Base-by-base conservation (phyloP, 306 rosid species). In the Dalbergia cultrata region DNA sequence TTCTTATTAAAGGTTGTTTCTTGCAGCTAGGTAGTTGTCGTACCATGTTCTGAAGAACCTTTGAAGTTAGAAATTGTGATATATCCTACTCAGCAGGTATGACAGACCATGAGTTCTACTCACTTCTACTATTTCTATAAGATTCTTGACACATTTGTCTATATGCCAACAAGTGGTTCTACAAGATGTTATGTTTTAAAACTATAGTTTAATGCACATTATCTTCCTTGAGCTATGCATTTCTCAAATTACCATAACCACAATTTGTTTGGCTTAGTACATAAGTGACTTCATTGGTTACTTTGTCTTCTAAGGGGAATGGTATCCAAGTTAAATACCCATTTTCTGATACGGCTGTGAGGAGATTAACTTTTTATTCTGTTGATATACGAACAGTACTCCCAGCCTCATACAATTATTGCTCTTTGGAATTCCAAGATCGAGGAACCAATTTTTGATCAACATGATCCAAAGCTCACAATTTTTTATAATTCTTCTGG, bases 11-110 rank as follows among this genome's bases (percentile, higher is more conserved):
- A 35, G 13, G 22, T 16, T 64, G 49, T 34, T 35, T 35, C 26
- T 64, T 64, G 47, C 47, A 64, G 70, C 26, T 64, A 49, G 70
- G 70, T 64, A 4, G 70, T 64, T 14, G 70, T 64, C 35, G 70
- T 34, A 16, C 70, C 70, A 16, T 34, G 9, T 35, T 64, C 49
- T 35, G 70, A 35, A 35, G 70, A 64, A 45, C 49, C 70, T 34
- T 35, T 64, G 22, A 64, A 35, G 70, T 64, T 64, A 35, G 70
- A 64, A 37, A 64, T 64, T 35, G 26, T 64, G 70, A 64, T 64
- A 35, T 64, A 64, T 64, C 70, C 26, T 64, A 64, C 70, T 37
- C 70, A 64, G 49, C 14, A 35, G 70, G 70, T 64, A 64, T 64
- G 13, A 34, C 12, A 33, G 21, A 62, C 21, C 21, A 31, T 14